Base-by-base conservation (phyloP, 345 rosid genomes). In the Cardamine resedifolia region DNA sequence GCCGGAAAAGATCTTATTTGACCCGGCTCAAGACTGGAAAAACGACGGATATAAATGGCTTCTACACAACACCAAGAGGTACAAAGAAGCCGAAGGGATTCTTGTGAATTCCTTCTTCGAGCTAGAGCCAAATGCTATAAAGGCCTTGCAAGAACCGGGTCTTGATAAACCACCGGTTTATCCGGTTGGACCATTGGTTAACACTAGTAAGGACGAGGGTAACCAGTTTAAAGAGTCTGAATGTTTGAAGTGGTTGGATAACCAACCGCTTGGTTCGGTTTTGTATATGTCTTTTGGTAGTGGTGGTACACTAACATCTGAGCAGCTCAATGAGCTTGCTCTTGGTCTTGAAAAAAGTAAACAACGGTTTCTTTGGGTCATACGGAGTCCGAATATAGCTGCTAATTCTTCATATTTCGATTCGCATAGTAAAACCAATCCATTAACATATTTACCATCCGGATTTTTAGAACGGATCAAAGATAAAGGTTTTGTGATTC, bases 241-340 rank as follows among this genome's bases (percentile, higher is more conserved):
- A 30, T 81, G 83, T 68, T 30, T 81, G 5, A 39, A 26, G 0
- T 91, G 97, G 92, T 64, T 88, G 15, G 82, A 84, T 66, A 16
- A 7, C 34, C 87, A 85, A 49, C 85, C 88, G 0, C 2, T 8
- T 7, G 80, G 80, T 18, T 87, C 91, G 10, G 89, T 85, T 31
- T 51, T 91, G 1, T 87, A 78, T 23, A 84, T 91, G 11, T 88
- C 88, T 3, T 85, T 88, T 39, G 97, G 97, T 14, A 88, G 91
- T 19, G 91, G 91, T 0, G 92, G 91, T 3, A 81, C 89, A 3
- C 68, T 84, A 0, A 72, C 89, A 3, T 15, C 6, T 36, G 63
- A 58, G n/a, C 78, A 75, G 21, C 11, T 75, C 26, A 67, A 16
- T 28, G 68, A 75, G 66, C 73, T 75, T 0, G 74, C 78, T 58